A percentile compares a stretch with the other conserved stretches of the same genome.
phyloP scores from a whole-genome alignment of 371 early-diverging fungal species.

The Racocetra persica region DNA sequence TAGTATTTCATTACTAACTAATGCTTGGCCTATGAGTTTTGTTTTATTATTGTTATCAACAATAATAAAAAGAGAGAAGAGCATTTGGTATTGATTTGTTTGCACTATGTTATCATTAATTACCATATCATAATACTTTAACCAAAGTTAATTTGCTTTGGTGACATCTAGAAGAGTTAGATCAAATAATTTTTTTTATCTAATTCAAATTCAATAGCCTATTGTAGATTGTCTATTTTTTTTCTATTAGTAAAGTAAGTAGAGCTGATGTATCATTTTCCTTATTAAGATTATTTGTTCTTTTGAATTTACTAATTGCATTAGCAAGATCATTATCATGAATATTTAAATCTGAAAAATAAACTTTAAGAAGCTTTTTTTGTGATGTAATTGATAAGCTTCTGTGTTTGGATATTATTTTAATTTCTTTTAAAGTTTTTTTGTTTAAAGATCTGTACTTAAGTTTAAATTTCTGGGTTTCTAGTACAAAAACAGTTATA shows the following conservation, averaged over 20 bases:
- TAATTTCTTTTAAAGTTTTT: not conserved
- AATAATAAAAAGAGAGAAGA: slow-evolving; percentile 28
- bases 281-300: not conserved
- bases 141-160: slow-evolving; percentile 32
- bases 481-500: too few relatives aligned
- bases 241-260: not conserved
- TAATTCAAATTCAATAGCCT: slow-evolving; percentile 25
- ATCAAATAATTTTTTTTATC: slow-evolving; percentile 18
- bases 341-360: not conserved
- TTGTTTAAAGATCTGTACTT: too few relatives aligned
- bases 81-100: slow-evolving; percentile 43
- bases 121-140: slow-evolving; percentile 43
- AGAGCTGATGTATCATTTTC: not conserved
- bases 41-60: slow-evolving; percentile 43
- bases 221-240: not conserved
- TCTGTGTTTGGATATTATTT: not conserved
- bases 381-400: not conserved
- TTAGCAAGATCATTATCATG: not conserved
- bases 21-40: slow-evolving; percentile 2
- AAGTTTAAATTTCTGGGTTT: too few relatives aligned
- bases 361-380: not conserved
- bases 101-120: slow-evolving; percentile 42
- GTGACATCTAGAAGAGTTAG: slow-evolving; percentile 43
- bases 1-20: slow-evolving; percentile 33
- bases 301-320: not conserved